Base-by-base conservation (phyloP, 495 filamentous ascomycete genomes). In the Hypoxylon lenormandii region DNA sequence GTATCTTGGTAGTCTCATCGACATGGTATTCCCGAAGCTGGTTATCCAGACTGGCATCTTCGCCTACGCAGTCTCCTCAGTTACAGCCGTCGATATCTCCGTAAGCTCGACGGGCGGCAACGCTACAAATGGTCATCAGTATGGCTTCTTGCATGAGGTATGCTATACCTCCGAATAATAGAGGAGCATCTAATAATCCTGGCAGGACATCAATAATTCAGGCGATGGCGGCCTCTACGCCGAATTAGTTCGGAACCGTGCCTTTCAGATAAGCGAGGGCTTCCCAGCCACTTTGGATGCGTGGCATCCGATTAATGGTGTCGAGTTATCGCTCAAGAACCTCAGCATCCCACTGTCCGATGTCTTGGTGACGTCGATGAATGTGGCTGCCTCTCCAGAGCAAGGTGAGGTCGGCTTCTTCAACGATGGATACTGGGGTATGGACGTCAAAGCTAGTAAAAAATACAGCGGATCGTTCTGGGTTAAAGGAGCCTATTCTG, bases 161-260 rank as follows among this genome's bases (percentile, higher is more conserved):
- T 22, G 40, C 38, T 16, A n/a, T 2, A 6, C 18, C 18, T 4
- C 19, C 4, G 5, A 8, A 1, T 36, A 13, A 38, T 22, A 3
- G 15, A 46, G 58, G 19, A n/a, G 23, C 16, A 36, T 33, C 15
- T 46, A 38, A 19, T 45, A 36, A 10, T n/a, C 5, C 38, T 1
- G 26, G 13, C 21, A 89, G 86, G 88, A 91, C 74, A 90, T 90
- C 79, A 88, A 91, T 75, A 87, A 91, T 74, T 90, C 86, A 18
- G 90, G 90, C 6, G 91, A 92, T 72, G 91, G 91, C 5, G 91
- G 91, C 12, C 85, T 92, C 38, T 92, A 93, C 67, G 90, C 88
- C 26, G 89, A 93, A 70, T 75, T 93, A 12, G 87, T 92, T 23
- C 81, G 81, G 26, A 93, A 93, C 76, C 85, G 90, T 49, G 91